phyloP scores from a whole-genome alignment of 1,139 yeast genomes.

The Nakaseomyces bracarensis region DNA sequence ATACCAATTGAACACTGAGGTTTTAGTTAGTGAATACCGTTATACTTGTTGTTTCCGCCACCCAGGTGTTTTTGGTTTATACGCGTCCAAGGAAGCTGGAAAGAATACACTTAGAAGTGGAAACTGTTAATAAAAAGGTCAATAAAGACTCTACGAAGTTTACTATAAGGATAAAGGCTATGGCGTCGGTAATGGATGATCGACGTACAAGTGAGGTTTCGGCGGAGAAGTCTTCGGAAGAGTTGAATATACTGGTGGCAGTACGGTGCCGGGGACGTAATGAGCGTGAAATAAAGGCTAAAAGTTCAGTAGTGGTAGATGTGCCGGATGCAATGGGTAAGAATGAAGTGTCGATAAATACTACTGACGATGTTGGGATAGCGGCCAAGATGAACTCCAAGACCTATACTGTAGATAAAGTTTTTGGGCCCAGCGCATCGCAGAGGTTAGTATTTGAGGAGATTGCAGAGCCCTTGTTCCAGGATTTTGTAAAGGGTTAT shows the following conservation, averaged over 20 bases:
- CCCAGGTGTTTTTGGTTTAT: too few species aligned
- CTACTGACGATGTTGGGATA: conserved; percentile 38
- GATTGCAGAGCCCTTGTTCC: conserved; percentile 58
- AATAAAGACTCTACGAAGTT: too few species aligned
- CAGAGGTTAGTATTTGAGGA: conserved; percentile 50
- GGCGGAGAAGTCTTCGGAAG: conserved; percentile 18
- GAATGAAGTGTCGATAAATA: conserved; percentile 36
- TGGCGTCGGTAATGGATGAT: neutral
- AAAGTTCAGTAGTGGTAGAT: conserved; percentile 66
- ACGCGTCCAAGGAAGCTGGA: too few species aligned
- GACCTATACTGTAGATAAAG: conserved; percentile 61
- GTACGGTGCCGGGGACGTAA: conserved; percentile 85
- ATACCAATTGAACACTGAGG: too few species aligned
- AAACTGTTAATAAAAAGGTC: too few species aligned
- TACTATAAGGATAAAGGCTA: neutral
- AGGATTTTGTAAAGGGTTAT: conserved; percentile 59
- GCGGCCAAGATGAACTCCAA: conserved; percentile 38
- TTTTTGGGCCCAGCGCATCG: conserved; percentile 64
- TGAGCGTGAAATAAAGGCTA: conserved; percentile 57
- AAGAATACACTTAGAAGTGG: too few species aligned
- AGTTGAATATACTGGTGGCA: conserved; percentile 62
- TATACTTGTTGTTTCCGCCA: too few species aligned
- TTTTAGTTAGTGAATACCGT: too few species aligned
- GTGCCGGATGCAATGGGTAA: conserved; percentile 27
- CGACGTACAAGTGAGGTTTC: neutral